A percentile compares a stretch with the other conserved stretches of the same genome.
phyloP scores from a whole-genome alignment of 2,329 filamentous ascomycete species.

The Beauveria pseudobassiana region DNA sequence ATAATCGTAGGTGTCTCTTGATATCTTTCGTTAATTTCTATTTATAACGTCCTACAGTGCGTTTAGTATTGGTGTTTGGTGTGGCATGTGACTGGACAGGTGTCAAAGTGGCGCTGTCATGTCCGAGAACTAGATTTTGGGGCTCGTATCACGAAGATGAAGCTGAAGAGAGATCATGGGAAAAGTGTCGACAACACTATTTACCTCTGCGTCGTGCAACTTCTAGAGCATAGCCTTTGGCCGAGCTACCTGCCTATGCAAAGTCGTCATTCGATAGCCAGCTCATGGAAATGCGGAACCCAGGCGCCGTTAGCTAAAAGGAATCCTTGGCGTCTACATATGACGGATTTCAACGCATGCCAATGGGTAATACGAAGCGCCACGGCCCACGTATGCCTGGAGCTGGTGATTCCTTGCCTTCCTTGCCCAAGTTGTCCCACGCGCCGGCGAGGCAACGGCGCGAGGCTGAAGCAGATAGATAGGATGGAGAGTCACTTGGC shows the following conservation, averaged over 20 bases:
- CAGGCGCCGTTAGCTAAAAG: not conserved
- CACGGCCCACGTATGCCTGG: not conserved
- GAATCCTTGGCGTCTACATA: not conserved
- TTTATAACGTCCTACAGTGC: not conserved
- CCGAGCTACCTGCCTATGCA: not conserved
- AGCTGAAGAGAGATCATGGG: too few relatives aligned
- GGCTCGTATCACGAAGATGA: not conserved
- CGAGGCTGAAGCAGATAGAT: not conserved
- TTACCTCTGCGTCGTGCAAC: not conserved
- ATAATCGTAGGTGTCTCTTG: not conserved
- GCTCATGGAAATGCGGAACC: not conserved
- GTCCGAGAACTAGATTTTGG: not conserved
- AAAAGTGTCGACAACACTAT: not conserved
- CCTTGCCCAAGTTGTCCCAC: not conserved
- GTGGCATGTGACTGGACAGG: not conserved
- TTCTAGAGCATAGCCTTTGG: not conserved
- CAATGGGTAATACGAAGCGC: not conserved
- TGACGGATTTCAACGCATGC: not conserved
- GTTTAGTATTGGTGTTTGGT: not conserved
- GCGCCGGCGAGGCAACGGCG: not conserved
- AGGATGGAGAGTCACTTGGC: too few relatives aligned
- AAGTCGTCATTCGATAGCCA: not conserved
- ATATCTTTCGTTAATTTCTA: not conserved
- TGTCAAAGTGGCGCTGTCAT: conserved; percentile 1
- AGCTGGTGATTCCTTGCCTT: conserved; percentile 1